A percentile compares a stretch with the other conserved stretches of the same genome.
Evolutionary conservation across 2,329 filamentous ascomycete genomes (phyloP).

Genomic region (Botrytis galanthina): DNA sequence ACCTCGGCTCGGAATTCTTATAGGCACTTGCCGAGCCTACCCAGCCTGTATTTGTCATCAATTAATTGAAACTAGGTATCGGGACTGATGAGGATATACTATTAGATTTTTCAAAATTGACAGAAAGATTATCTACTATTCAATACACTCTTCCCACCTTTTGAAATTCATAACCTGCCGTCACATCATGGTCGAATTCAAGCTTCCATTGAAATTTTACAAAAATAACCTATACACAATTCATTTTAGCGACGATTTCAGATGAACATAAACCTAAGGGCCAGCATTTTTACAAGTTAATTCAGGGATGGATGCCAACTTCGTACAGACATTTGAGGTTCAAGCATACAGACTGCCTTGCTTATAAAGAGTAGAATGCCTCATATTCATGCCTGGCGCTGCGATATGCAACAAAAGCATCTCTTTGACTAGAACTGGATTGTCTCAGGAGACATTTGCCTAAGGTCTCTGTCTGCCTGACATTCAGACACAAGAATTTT

Average conservation of each 20-base stretch:
- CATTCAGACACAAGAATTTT: not conserved
- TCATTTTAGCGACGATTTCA: not conserved
- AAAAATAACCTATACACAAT: not conserved
- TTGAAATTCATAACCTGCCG: no score
- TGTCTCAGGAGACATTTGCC: not conserved
- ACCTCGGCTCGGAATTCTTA: slow-evolving; percentile 4
- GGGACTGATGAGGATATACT: not conserved
- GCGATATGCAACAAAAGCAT: not conserved
- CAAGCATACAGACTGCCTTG: not conserved
- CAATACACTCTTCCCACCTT: not conserved
- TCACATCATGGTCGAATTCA: not conserved
- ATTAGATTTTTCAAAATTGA: not conserved
- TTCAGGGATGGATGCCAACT: not conserved
- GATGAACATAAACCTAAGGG: not conserved
- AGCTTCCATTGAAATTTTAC: not conserved
- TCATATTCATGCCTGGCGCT: slow-evolving; percentile 10
- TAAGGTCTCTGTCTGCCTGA: not conserved
- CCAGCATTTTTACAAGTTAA: not conserved
- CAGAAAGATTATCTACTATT: not conserved
- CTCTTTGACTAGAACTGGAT: not conserved
- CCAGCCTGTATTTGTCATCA: not conserved
- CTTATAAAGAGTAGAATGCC: not conserved
- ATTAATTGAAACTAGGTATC: no score
- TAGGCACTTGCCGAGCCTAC: not conserved
- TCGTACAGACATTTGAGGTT: not conserved